Evolutionary conservation across 176 grass and related monocot species (phyloP).

Genomic region (Elymus sibiricus): DNA sequence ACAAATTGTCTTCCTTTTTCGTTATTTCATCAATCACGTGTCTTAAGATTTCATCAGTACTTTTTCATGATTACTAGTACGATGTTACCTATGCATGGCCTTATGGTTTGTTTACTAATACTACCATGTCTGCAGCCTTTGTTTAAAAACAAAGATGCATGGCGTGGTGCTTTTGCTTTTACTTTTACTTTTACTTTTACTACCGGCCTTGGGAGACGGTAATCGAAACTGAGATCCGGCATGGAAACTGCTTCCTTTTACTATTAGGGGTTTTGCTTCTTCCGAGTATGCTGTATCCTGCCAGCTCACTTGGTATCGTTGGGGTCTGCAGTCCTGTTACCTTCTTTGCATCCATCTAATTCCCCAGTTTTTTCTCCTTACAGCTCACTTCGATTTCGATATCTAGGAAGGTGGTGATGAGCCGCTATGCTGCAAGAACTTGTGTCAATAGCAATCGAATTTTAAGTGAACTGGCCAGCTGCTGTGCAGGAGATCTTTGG

Average conservation of each 20-base stretch:
- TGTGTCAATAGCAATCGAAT: not conserved
- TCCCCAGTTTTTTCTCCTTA: not conserved
- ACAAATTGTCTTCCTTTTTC: too few relatives aligned
- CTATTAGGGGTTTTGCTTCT: constrained; percentile 31
- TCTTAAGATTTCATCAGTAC: not conserved
- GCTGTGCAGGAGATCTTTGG: not conserved
- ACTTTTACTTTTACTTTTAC: constrained; percentile 22
- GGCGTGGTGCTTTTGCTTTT: constrained; percentile 22
- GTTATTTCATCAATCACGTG: too few relatives aligned
- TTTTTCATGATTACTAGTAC: not conserved
- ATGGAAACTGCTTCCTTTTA: constrained; percentile 58
- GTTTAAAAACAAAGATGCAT: not conserved
- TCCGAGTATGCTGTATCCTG: constrained; percentile 22
- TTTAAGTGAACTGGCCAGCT: not conserved
- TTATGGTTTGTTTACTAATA: constrained; percentile 6
- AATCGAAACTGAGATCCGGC: constrained; percentile 39
- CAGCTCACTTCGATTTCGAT: not conserved
- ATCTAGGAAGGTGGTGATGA: not conserved
- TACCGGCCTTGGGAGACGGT: constrained; percentile 20
- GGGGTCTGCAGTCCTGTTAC: not conserved
- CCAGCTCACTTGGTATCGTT: not conserved
- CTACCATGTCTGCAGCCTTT: not conserved
- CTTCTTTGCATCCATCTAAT: not conserved
- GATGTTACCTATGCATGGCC: not conserved
- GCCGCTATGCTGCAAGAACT: not conserved